These are phyloP conservation scores for Starmerella davenportii DNA, from an alignment of 805 yeast species.

Conservation along the genomic window DNA sequence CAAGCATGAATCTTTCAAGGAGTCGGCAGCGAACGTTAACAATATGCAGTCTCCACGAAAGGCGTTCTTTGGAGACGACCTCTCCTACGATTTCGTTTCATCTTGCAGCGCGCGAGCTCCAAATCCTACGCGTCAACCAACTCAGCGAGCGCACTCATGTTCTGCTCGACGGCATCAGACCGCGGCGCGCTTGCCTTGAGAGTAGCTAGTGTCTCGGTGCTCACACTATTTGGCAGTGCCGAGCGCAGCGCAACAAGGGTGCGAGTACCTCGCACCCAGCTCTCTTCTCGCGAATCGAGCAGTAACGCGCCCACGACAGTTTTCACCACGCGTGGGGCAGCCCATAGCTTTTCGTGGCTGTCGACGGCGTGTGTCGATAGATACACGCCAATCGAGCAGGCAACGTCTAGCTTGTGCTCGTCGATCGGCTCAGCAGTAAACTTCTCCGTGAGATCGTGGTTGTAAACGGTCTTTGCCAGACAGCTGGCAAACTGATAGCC, in stretches of 20 bases:
- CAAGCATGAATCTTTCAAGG: too few relatives aligned
- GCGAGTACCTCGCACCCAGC: conserved; percentile 10
- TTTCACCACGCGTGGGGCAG: background rate
- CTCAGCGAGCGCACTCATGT: too few relatives aligned
- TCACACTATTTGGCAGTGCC: background rate
- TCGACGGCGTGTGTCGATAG: background rate
- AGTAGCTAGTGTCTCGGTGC: background rate
- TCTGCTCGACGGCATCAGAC: conserved; percentile 2
- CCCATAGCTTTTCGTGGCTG: conserved; percentile 1
- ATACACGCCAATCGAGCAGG: background rate
- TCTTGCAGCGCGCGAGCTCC: too few relatives aligned
- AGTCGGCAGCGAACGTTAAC: too few relatives aligned
- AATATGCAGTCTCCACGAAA: too few relatives aligned
- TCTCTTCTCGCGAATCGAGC: background rate
- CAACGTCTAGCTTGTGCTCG: conserved; percentile 2
- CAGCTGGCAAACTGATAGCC: conserved; percentile 4
- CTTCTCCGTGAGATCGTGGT: conserved; percentile 2
- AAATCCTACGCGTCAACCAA: too few relatives aligned
- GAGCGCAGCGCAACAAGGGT: conserved; percentile 5
- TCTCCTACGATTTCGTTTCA: too few relatives aligned
- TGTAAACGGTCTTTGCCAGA: conserved; percentile 3
- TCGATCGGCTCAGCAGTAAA: conserved; percentile 1
- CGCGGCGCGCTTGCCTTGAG: background rate
- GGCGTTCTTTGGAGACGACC: too few relatives aligned
- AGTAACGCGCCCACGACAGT: background rate